A percentile compares a stretch with the other conserved stretches of the same genome.
Evolutionary conservation across 2,329 filamentous ascomycete genomes (phyloP).

Genomic region (Emmonsia crescens): DNA sequence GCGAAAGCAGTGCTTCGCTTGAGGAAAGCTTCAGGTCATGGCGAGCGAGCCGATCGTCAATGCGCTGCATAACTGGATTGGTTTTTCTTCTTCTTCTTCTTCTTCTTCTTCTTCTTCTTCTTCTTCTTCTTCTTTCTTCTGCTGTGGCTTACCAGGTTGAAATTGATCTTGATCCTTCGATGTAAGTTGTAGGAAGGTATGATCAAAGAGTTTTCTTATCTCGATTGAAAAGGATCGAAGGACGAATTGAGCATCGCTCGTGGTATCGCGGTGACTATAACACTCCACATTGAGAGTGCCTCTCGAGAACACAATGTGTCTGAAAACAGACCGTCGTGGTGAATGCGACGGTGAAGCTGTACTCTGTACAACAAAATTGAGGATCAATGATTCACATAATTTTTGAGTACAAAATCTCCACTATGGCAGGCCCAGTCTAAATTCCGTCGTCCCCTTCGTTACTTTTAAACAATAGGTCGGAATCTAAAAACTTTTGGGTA

Average conservation of each 20-base stretch:
- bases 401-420: background rate
- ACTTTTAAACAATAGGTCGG: background rate
- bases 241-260: background rate
- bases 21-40: conserved; percentile 1
- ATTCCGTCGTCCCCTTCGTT: background rate
- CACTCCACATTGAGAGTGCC: background rate
- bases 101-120: background rate
- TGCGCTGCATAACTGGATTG: background rate
- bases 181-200: background rate
- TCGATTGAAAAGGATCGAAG: background rate
- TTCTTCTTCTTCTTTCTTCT: background rate
- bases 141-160: background rate
- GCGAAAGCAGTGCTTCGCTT: background rate
- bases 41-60: conserved; percentile 1
- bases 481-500: background rate
- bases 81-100: background rate
- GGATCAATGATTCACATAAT: background rate
- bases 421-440: background rate
- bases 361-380: background rate
- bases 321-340: background rate
- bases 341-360: background rate
- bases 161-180: conserved; percentile 2
- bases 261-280: background rate
- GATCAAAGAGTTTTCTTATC: background rate
- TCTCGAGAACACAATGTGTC: background rate